Base-by-base conservation (phyloP, 108 stramenopile species). In the Cyclotella sp. region DNA sequence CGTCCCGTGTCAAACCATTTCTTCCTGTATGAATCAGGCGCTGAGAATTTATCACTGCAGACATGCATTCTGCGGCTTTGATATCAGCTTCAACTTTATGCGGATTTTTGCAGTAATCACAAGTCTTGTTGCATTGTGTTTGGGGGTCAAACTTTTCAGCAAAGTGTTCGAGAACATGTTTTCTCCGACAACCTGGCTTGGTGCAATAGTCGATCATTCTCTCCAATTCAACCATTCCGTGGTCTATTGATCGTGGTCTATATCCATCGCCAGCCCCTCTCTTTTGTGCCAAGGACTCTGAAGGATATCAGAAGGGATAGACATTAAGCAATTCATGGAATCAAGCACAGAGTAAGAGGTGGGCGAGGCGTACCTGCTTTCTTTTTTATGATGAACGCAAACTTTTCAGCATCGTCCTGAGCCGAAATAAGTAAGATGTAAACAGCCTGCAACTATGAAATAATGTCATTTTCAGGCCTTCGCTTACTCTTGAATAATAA, bases 181-280 rank as follows among this genome's bases (percentile, higher is more conserved):
- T 81, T 18, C 95, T 77, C 45, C 90, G 90, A 61, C 95, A 96
- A 12, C 71, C 42, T 3, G 80, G 74, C 16, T 81, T 84, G 18
- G 74, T 82, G 51, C 92, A 93, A 64, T 96, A 96, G 24, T 91
- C 71, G 26, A 78, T 73, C 93, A 96, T 94, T 39, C 79, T 68
- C 68, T 90, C 84, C n/a, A 96, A 73, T 14, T 77, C 83, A 40
- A 80, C 47, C 81, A 74, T 71, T 64, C 57, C 85, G 77, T 63
- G 81, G 79, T 43, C 85, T 55, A 73, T 65, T 58, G 28, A 55
- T 78, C 52, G 74, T 27, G 44, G 75, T 62, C 4, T 65, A 49
- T 45, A 68, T 68, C 46, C 73, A 52, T 76, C 51, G 22, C 62
- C 45, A 55, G 67, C 65, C 1, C 62, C 81, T 30, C 21, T 57